Percentiles rank a stretch among this genome's conserved stretches.
These are phyloP conservation scores for Agaricus sinodeliciosus DNA, from an alignment of 768 basidiomycete species.

Conservation along the genomic window DNA sequence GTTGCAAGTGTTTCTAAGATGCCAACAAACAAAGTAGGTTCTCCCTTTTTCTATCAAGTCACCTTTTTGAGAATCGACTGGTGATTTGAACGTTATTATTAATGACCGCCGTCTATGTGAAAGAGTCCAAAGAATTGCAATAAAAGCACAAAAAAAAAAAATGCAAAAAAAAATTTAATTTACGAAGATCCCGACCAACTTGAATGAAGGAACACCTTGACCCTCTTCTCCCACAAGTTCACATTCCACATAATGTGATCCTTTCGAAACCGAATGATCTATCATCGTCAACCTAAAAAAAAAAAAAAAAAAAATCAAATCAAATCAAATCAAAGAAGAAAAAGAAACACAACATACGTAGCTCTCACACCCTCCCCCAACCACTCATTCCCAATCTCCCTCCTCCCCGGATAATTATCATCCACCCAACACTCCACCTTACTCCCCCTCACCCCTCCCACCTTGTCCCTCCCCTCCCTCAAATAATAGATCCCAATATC, in stretches of 20 bases:
- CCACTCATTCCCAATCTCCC: slow-evolving; percentile 59
- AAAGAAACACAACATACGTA: slow-evolving; percentile 43
- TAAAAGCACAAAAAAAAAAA: no score
- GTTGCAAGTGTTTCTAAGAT: no score
- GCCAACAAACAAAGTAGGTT: no score
- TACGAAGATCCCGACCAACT: slow-evolving; percentile 86
- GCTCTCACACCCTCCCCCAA: slow-evolving; percentile 19
- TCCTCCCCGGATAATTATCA: slow-evolving; percentile 80
- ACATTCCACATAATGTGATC: slow-evolving; percentile 94
- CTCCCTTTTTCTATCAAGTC: no score
- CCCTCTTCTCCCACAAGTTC: slow-evolving; percentile 85
- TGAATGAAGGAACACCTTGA: slow-evolving; percentile 71
- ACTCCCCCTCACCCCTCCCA: slow-evolving; percentile 42
- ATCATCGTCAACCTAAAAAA: slow-evolving; percentile 76
- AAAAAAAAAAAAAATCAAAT: no score
- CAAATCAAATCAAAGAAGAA: background rate
- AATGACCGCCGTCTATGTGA: no score
- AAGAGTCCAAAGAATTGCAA: no score
- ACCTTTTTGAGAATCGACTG: no score
- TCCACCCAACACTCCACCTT: slow-evolving; percentile 95
- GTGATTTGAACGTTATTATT: no score
- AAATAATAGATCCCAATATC: slow-evolving; percentile 92
- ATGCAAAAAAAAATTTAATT: slow-evolving; percentile 43
- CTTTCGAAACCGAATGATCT: slow-evolving; percentile 77
- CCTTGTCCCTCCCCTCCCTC: slow-evolving; percentile 63